These are phyloP conservation scores for Chlorencoelia australis DNA, from an alignment of 2,329 filamentous ascomycete species.

Conservation along the genomic window DNA sequence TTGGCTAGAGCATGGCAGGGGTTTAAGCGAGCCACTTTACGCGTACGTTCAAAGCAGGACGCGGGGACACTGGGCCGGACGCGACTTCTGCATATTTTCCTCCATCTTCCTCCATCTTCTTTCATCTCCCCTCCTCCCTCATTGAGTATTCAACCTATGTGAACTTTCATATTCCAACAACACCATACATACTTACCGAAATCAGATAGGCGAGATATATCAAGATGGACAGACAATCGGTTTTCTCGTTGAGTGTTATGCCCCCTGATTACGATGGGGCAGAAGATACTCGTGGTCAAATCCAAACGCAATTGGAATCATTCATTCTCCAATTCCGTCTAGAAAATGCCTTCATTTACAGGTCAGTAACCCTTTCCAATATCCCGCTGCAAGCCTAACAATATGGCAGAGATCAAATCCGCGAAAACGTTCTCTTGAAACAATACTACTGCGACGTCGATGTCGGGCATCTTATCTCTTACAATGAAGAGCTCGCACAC, in stretches of 20 bases:
- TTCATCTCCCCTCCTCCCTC: not conserved
- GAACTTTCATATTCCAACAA: too few relatives aligned
- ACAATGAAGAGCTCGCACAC: conserved; percentile 90
- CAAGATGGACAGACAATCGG: conserved; percentile 76
- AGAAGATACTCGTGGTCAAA: conserved; percentile 55
- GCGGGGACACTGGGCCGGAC: too few relatives aligned
- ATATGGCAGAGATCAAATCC: conserved; percentile 69
- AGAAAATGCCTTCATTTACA: conserved; percentile 90
- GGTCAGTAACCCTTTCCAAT: conserved; percentile 41
- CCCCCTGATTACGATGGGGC: conserved; percentile 54
- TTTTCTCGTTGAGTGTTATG: conserved; percentile 77
- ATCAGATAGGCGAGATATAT: not conserved
- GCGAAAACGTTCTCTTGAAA: conserved; percentile 88
- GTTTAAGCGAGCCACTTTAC: too few relatives aligned
- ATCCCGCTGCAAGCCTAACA: conserved; percentile 24
- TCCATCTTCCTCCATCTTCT: not conserved
- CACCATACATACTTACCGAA: too few relatives aligned
- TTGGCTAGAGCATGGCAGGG: too few relatives aligned
- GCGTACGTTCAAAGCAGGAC: too few relatives aligned
- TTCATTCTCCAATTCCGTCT: conserved; percentile 92
- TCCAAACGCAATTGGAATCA: conserved; percentile 72
- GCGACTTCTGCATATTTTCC: too few relatives aligned
- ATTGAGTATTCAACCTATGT: too few relatives aligned
- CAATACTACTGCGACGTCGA: conserved; percentile 96
- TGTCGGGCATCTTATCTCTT: conserved; percentile 89